phyloP scores from a whole-genome alignment of 202 grass and related monocot species.

The Elaeis oleifera region DNA sequence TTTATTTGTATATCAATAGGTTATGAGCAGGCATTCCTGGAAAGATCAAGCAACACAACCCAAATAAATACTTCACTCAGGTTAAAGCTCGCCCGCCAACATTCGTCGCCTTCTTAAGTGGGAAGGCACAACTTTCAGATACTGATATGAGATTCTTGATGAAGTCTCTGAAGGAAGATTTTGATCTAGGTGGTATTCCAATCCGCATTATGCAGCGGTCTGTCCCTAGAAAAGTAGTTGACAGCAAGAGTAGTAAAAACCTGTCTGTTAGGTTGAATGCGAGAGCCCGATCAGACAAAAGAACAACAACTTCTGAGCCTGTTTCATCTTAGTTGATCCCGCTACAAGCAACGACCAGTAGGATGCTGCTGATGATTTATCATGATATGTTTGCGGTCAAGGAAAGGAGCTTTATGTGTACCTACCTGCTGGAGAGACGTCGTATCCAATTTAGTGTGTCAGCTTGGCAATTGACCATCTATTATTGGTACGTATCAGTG shows the following conservation, averaged over 20 bases:
- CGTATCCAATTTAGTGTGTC: too few species aligned
- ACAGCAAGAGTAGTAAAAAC: slow-evolving; percentile 21
- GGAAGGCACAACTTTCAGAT: slow-evolving; percentile 72
- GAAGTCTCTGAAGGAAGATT: slow-evolving; percentile 94
- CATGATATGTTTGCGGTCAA: too few species aligned
- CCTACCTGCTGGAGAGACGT: too few species aligned
- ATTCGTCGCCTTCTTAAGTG: slow-evolving; percentile 85
- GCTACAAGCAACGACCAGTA: not conserved
- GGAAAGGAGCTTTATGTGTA: too few species aligned
- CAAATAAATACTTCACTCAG: slow-evolving; percentile 91
- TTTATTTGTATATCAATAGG: slow-evolving; percentile 30
- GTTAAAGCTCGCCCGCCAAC: slow-evolving; percentile 85
- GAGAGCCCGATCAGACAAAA: slow-evolving; percentile 60
- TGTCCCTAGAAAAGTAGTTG: slow-evolving; percentile 47
- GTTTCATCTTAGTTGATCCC: slow-evolving; percentile 5
- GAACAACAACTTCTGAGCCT: slow-evolving; percentile 26
- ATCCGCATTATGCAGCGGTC: slow-evolving; percentile 65
- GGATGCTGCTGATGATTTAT: too few species aligned
- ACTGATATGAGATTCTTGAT: slow-evolving; percentile 77
- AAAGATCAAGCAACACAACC: slow-evolving; percentile 80
- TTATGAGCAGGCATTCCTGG: slow-evolving; percentile 95
- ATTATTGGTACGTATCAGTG: too few species aligned
- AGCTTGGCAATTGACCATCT: too few species aligned
- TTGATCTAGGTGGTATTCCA: slow-evolving; percentile 82
- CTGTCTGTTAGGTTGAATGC: slow-evolving; percentile 4